These are phyloP conservation scores for Aspergillus latus DNA, from an alignment of 2,329 filamentous ascomycete species.

Conservation along the genomic window DNA sequence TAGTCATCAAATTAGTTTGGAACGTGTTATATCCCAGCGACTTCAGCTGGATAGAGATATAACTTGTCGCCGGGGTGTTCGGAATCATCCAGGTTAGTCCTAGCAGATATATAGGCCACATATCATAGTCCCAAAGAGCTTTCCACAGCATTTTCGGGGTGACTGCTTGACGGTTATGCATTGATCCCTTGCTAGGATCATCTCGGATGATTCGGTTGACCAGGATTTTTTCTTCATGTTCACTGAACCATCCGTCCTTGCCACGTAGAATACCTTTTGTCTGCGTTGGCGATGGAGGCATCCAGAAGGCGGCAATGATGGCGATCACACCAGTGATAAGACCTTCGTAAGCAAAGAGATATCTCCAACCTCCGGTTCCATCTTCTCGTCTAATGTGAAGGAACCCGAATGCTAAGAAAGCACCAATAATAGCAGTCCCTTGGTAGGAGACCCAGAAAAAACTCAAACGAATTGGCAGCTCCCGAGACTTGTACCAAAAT, in stretches of 20 bases:
- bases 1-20: conserved; percentile 62
- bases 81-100: conserved; percentile 48
- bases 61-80: conserved; percentile 34
- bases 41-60: conserved; percentile 47
- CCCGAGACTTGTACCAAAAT: conserved; percentile 73
- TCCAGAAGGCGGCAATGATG: conserved; percentile 58
- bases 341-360: conserved; percentile 45
- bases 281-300: conserved; percentile 64
- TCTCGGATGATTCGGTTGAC: conserved; percentile 62
- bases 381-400: conserved; percentile 39
- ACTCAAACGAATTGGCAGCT: conserved; percentile 66
- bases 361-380: conserved; percentile 45
- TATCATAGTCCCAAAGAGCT: conserved; percentile 55
- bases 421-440: conserved; percentile 46
- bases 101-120: conserved; percentile 57
- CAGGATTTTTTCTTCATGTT: conserved; percentile 68
- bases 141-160: conserved; percentile 50
- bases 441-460: conserved; percentile 69
- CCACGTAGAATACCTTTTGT: conserved; percentile 63
- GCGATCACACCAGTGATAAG: conserved; percentile 56
- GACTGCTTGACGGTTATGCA: conserved; percentile 61
- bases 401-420: conserved; percentile 49
- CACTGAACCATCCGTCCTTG: conserved; percentile 65
- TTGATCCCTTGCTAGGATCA: conserved; percentile 58
- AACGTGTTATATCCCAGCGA: conserved; percentile 60